A percentile compares a stretch with the other conserved stretches of the same genome.
Evolutionary conservation across 768 basidiomycete genomes (phyloP).

Genomic region (Suillus brevipes): DNA sequence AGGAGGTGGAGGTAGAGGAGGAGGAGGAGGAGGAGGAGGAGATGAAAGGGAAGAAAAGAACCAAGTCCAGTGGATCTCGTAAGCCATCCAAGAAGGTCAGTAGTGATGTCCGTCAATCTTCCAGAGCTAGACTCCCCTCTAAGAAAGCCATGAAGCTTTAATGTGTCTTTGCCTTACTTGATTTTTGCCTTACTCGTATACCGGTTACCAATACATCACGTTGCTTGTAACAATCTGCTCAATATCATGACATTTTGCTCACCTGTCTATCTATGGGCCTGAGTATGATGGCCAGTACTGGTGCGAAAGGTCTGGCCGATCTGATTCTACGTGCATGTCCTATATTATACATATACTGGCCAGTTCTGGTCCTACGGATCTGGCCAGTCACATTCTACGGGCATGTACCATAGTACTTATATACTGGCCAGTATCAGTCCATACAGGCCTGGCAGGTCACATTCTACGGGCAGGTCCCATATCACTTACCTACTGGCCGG

Average conservation of each 20-base stretch:
- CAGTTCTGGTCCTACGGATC: too few relatives aligned
- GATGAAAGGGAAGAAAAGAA: background rate
- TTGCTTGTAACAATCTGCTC: background rate
- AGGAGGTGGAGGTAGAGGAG: too few relatives aligned
- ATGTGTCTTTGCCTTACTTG: background rate
- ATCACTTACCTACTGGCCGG: background rate
- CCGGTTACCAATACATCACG: background rate
- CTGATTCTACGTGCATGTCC: background rate
- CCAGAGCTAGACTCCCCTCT: background rate
- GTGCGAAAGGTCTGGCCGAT: background rate
- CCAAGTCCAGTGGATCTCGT: background rate
- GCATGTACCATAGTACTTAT: background rate
- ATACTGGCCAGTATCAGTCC: background rate
- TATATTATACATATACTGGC: too few relatives aligned
- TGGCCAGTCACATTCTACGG: background rate
- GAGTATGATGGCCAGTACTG: background rate
- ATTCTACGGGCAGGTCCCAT: background rate
- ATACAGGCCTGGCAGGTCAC: background rate
- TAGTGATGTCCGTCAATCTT: background rate
- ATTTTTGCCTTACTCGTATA: background rate
- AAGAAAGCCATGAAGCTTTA: background rate
- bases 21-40: background rate
- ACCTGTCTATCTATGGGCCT: background rate
- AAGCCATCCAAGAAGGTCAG: background rate
- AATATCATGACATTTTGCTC: background rate